Evolutionary conservation across 306 rosid genomes (phyloP).

Genomic region (Medicago ruthenica): DNA sequence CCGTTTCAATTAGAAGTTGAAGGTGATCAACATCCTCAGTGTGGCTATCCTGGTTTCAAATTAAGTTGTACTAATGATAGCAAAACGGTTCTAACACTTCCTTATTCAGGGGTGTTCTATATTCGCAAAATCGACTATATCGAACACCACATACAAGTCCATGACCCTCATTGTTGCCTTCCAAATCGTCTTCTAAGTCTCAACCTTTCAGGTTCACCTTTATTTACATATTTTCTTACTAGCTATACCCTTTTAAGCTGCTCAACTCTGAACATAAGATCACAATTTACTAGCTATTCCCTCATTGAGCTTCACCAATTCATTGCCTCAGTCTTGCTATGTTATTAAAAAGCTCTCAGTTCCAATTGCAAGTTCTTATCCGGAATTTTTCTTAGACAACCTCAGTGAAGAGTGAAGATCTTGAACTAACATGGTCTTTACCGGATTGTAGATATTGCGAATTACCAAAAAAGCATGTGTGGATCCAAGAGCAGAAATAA

Average conservation of each 20-base stretch:
- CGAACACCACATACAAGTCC: constrained; percentile 56
- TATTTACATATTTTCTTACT: constrained; percentile 31
- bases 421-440: constrained; percentile 56
- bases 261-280: constrained; percentile 45
- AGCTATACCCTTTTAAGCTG: constrained; percentile 69
- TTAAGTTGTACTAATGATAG: constrained; percentile 53
- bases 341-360: constrained; percentile 45
- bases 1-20: constrained; percentile 59
- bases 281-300: constrained; percentile 59
- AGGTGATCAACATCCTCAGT: constrained; percentile 41
- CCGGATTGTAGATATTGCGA: constrained; percentile 71
- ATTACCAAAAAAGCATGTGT: constrained; percentile 50
- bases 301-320: constrained; percentile 44
- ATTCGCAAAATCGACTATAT: constrained; percentile 58
- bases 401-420: constrained; percentile 43
- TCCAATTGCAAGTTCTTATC: constrained; percentile 44
- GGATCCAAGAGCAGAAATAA: constrained; percentile 53
- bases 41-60: constrained; percentile 73
- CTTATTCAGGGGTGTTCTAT: constrained; percentile 53
- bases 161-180: constrained; percentile 65
- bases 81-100: constrained; percentile 51
- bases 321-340: constrained; percentile 53
- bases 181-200: constrained; percentile 58
- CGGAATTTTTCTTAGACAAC: constrained; percentile 29
- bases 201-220: constrained; percentile 65